Evolutionary conservation across 2,329 filamentous ascomycete genomes (phyloP).

Genomic region (Fusarium compactum): DNA sequence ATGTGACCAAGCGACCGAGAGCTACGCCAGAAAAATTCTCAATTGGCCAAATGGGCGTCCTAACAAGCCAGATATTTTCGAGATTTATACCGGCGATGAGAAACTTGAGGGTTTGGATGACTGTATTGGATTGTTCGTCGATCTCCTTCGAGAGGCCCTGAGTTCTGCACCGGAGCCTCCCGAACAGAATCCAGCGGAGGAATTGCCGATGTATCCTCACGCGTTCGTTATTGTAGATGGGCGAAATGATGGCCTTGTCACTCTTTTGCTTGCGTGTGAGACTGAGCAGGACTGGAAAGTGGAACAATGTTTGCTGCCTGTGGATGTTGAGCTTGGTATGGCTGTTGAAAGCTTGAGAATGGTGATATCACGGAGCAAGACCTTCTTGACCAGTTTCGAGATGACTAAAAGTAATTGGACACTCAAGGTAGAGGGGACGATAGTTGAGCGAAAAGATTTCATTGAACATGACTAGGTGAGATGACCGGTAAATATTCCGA

Average conservation of each 20-base stretch:
- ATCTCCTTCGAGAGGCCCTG: neutral
- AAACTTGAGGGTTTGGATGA: rapidly evolving
- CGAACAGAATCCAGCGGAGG: neutral
- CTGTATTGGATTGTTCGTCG: rapidly evolving
- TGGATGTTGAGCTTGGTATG: neutral
- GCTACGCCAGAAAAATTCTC: neutral
- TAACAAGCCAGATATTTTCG: rapidly evolving
- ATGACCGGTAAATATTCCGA: too few relatives aligned
- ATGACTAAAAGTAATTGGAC: too few relatives aligned
- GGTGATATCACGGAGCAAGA: neutral
- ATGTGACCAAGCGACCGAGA: neutral
- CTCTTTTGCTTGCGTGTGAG: neutral
- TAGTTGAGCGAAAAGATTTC: too few relatives aligned
- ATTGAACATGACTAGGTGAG: too few relatives aligned
- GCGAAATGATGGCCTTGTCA: rapidly evolving
- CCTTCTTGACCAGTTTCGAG: neutral
- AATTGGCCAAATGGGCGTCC: neutral
- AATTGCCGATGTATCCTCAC: neutral
- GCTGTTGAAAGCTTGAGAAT: neutral
- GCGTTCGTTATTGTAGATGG: neutral
- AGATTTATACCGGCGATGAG: rapidly evolving
- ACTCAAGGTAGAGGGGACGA: too few relatives aligned
- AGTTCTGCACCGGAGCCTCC: rapidly evolving
- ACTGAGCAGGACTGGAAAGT: neutral
- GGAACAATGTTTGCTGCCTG: rapidly evolving